Percentiles rank a stretch among this genome's conserved stretches.
phyloP scores from a whole-genome alignment of 345 rosid species.

The Murraya paniculata region DNA sequence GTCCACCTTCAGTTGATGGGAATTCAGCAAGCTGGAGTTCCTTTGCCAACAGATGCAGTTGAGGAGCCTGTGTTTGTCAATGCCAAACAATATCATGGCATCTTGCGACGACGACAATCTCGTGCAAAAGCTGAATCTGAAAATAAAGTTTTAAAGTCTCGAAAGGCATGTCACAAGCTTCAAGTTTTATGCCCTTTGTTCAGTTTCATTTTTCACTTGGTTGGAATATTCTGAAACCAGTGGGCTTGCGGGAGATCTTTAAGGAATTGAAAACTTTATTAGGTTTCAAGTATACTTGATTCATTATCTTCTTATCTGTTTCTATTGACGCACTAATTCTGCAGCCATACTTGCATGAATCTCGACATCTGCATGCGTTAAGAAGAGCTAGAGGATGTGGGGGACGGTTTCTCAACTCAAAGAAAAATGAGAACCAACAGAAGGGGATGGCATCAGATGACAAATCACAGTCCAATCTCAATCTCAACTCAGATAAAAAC shows the following conservation, averaged over 20 bases:
- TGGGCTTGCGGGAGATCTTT: neutral
- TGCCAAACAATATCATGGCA: slow-evolving; percentile 97
- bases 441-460: slow-evolving; percentile 46
- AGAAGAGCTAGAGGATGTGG: slow-evolving; percentile 95
- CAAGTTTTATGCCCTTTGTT: neutral
- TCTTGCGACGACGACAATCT: slow-evolving; percentile 88
- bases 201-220: neutral
- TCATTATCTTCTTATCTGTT: neutral
- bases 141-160: slow-evolving; percentile 58
- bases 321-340: slow-evolving; percentile 13
- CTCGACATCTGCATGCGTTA: slow-evolving; percentile 93
- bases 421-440: slow-evolving; percentile 56
- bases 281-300: neutral
- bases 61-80: slow-evolving; percentile 99
- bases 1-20: slow-evolving; percentile 96
- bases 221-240: neutral
- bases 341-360: slow-evolving; percentile 98
- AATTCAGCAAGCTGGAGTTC: slow-evolving; percentile 97
- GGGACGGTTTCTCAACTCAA: slow-evolving; percentile 84
- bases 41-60: slow-evolving; percentile 84
- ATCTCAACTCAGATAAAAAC: slow-evolving; percentile 54
- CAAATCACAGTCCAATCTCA: slow-evolving; percentile 57
- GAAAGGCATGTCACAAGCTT: slow-evolving; percentile 51
- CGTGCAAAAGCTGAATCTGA: slow-evolving; percentile 93
- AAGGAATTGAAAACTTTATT: neutral